Conservation (phyloP, 805 yeast genomes). For the Starmera amethionina region DNA sequence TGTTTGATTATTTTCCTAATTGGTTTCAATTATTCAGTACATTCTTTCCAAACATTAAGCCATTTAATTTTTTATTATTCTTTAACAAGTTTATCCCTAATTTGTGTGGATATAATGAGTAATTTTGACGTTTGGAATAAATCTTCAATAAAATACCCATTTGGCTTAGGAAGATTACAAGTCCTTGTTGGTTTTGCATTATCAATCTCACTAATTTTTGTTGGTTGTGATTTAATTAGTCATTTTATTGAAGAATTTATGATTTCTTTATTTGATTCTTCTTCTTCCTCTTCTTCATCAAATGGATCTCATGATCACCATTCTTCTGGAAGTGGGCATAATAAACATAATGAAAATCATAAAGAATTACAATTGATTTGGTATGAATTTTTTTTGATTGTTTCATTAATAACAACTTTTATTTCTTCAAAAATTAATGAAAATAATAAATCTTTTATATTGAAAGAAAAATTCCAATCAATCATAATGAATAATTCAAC, state of each 20-base stretch:
- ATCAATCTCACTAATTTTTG: slow-evolving; percentile 76
- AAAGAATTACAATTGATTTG: slow-evolving; percentile 13
- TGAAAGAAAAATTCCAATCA: slow-evolving; percentile 2
- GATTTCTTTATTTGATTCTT: slow-evolving; percentile 22
- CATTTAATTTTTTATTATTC: slow-evolving; percentile 86
- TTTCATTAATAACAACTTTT: slow-evolving; percentile 21
- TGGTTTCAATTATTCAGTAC: slow-evolving; percentile 49
- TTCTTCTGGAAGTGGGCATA: slow-evolving; percentile 11
- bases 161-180: slow-evolving; percentile 88
- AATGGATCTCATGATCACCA: slow-evolving; percentile 2
- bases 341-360: slow-evolving; percentile 15
- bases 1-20: slow-evolving; percentile 48
- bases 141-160: slow-evolving; percentile 76
- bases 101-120: slow-evolving; percentile 69
- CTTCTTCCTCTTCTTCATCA: neutral
- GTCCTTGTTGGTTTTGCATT: slow-evolving; percentile 83
- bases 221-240: slow-evolving; percentile 81
- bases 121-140: slow-evolving; percentile 89
- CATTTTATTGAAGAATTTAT: slow-evolving; percentile 78
- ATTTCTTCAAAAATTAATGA: slow-evolving; percentile 19
- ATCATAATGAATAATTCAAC: slow-evolving; percentile 17
- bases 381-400: slow-evolving; percentile 21
- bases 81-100: slow-evolving; percentile 59
- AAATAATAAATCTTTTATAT: neutral
- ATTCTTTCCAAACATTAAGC: slow-evolving; percentile 65